phyloP scores from a whole-genome alignment of 2,329 filamentous ascomycete species.

The Colletotrichum liriopes region DNA sequence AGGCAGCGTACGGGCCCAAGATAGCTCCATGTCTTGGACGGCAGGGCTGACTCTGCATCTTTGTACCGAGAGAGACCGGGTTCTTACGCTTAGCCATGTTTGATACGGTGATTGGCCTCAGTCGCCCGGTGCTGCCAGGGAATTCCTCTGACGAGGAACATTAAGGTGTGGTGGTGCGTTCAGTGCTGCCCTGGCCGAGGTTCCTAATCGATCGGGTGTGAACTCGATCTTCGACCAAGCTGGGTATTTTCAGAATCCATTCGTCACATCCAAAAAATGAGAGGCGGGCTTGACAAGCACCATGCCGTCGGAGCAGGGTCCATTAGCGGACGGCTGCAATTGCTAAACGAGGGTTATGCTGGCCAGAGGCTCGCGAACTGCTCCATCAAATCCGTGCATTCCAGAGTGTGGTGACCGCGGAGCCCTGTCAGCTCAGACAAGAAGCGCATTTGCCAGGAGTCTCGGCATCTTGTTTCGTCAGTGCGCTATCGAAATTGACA shows the following conservation, averaged over 20 bases:
- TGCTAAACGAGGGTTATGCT: constrained; percentile 37
- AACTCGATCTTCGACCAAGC: not conserved
- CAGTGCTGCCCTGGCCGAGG: constrained; percentile 20
- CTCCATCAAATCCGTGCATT: constrained; percentile 22
- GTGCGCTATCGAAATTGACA: not conserved
- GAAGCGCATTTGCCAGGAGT: constrained; percentile 10
- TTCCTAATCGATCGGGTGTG: constrained; percentile 7
- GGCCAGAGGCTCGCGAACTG: constrained; percentile 36
- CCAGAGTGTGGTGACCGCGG: constrained; percentile 7
- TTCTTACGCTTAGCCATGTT: constrained; percentile 31
- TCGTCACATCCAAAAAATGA: constrained; percentile 22
- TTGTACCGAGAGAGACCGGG: constrained; percentile 25
- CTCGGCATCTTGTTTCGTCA: not conserved
- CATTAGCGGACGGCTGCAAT: constrained; percentile 28
- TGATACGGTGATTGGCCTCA: constrained; percentile 9
- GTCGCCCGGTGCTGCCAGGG: constrained; percentile 5
- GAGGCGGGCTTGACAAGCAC: constrained; percentile 9
- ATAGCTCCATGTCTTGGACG: constrained; percentile 39
- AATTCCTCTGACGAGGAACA: constrained; percentile 17
- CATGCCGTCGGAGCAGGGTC: constrained; percentile 19
- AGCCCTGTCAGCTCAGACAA: constrained; percentile 12
- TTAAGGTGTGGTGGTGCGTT: constrained; percentile 16
- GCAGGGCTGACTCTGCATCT: constrained; percentile 39
- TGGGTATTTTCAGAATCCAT: constrained; percentile 21
- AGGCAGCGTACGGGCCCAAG: constrained; percentile 32